Evolutionary conservation across 164 flowering plant genomes (phyloP).

Genomic region (Chimonanthus praecox): DNA sequence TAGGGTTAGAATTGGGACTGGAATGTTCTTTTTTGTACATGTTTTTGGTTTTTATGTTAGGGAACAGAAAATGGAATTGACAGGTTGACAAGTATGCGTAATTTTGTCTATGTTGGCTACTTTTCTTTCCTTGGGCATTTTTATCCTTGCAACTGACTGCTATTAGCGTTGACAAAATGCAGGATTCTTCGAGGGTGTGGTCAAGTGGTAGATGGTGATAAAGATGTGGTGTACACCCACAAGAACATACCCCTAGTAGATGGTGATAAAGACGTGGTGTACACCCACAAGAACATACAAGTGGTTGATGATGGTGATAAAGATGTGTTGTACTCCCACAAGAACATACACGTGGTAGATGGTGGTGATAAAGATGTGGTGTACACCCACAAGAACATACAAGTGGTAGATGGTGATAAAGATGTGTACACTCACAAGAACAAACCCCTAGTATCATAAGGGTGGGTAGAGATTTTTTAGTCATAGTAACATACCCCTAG

Average conservation of each 20-base stretch:
- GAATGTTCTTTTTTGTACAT: no score
- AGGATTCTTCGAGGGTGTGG: conserved; percentile 93
- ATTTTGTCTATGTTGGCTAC: background rate
- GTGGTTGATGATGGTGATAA: conserved; percentile 4
- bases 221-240: conserved; percentile 70
- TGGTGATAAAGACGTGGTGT: conserved; percentile 72
- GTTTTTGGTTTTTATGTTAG: no score
- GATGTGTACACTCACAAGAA: conserved; percentile 27
- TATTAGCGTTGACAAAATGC: conserved; percentile 10
- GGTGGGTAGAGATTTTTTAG: no score
- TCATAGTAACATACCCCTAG: no score
- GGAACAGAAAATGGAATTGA: background rate
- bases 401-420: conserved; percentile 8
- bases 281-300: conserved; percentile 69
- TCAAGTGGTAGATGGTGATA: conserved; percentile 90
- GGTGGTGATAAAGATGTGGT: no score
- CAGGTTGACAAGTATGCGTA: background rate
- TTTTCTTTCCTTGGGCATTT: background rate
- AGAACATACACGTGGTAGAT: no score
- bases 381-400: conserved; percentile 31
- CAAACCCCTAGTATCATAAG: conserved; percentile 28
- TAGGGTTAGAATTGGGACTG: no score
- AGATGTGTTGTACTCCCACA: no score
- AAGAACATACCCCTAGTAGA: conserved; percentile 58
- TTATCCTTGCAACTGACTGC: conserved; percentile 2